These are phyloP conservation scores for Penstemon davidsonii DNA, from an alignment of 257 asterid genomes.

Conservation along the genomic window DNA sequence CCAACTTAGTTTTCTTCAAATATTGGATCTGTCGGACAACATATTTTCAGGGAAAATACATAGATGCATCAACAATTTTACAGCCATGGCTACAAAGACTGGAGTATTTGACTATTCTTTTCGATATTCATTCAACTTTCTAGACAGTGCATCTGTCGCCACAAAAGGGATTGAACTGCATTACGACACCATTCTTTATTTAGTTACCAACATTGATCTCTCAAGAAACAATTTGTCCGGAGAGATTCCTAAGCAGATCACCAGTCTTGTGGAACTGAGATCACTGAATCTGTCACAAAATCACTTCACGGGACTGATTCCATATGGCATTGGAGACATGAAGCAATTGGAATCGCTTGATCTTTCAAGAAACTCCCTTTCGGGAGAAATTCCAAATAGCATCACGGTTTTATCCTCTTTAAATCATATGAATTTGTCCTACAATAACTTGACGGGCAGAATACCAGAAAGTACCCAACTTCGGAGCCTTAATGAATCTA, in stretches of 20 bases:
- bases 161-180: slow-evolving; percentile 26
- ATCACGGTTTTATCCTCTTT: slow-evolving; percentile 11
- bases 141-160: slow-evolving; percentile 26
- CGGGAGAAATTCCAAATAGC: slow-evolving; percentile 35
- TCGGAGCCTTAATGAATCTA: neutral
- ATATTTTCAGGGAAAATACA: slow-evolving; percentile 34
- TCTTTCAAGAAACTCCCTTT: slow-evolving; percentile 35
- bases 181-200: slow-evolving; percentile 21
- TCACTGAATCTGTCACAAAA: slow-evolving; percentile 35
- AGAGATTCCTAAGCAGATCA: slow-evolving; percentile 34
- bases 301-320: slow-evolving; percentile 30
- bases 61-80: slow-evolving; percentile 31
- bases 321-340: slow-evolving; percentile 31
- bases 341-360: slow-evolving; percentile 35
- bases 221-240: slow-evolving; percentile 35
- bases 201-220: slow-evolving; percentile 33
- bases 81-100: slow-evolving; percentile 36
- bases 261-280: slow-evolving; percentile 29
- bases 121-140: neutral
- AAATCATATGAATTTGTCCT: slow-evolving; percentile 29
- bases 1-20: slow-evolving; percentile 29
- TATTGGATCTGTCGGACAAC: slow-evolving; percentile 40
- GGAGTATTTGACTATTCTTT: neutral
- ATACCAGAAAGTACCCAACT: slow-evolving; percentile 37
- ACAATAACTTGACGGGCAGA: slow-evolving; percentile 33